Evolutionary conservation across 495 filamentous ascomycete species (phyloP), one percentile per base, ranked within the genome.

Genomic region (Aspergillus heteromorphus): DNA sequence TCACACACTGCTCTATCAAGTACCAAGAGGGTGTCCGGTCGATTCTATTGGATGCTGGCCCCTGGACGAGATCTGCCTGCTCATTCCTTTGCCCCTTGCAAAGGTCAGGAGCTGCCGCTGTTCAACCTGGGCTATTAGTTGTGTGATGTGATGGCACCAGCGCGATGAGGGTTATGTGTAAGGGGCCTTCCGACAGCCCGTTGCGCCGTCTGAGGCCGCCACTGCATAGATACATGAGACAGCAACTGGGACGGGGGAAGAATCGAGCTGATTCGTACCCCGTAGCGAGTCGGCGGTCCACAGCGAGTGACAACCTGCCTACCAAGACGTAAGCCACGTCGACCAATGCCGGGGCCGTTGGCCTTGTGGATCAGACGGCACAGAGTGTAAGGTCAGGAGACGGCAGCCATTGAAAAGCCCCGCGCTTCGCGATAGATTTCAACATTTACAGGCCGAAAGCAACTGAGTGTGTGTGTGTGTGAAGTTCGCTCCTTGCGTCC

Each of bases 391-490:
- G 40, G 30, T 45, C 49, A 34, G 8, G 51, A 17, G n/a, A 21
- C 40, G 36, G 13, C 13, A 18, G 9, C 40, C 27, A 29, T 16
- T 17, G n/a, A 17, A 10, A 47, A 54, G 51, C 49, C 45, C 56
- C 51, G 45, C 56, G 40, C 47, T 49, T 51, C 50, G 50, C 51
- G 47, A 58, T 31, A 16, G 43, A 49, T 53, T 40, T 56, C 38
- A 20, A 50, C 42, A 25, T 43, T 38, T 53, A 36, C 20, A 29
- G 17, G 10, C 25, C 13, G 23, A 51, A 51, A 42, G 20, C 8
- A 36, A 31, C 29, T 25, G 27, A 18, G 27, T 9, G 27, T 7
- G n/a, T n/a, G n/a, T n/a, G n/a, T 16, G 38, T 45, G 23, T 2
- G 14, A 14, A 11, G 11, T 42, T 8, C 9, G 38, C 41, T 43